Evolutionary conservation across 148 eudicot species (phyloP), one percentile per base, ranked within the genome.

Genomic region (Rhododendron griersonianum): DNA sequence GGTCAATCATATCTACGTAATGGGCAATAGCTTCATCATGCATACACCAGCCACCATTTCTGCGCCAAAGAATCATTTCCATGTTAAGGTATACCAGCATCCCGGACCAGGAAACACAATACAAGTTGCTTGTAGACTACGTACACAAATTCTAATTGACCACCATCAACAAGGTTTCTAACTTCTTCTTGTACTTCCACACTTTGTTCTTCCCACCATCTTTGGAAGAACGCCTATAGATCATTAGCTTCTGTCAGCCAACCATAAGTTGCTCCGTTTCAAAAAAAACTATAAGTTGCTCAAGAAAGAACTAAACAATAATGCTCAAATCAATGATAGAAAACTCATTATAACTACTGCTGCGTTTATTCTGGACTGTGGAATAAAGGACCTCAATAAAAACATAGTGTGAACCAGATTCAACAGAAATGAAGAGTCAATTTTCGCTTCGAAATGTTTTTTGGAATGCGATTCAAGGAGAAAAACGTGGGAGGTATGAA

Each of bases 41-140:
- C 99, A 96, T 95, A 80, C 91, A 91, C 99, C 99, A 96, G 44
- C 99, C 99, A 78, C 99, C 99, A 86, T 96, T 96, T 85, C 98
- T 96, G 88, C 41, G 69, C 1, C 83, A 86, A 87, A 86, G 25
- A 67, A 16, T 44, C 21, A 86, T 76, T 71, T 83, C 77, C 41
- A 87, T 44, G 41, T 78, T 13, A 28, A 73, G 44, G 37, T 30
- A 65, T 55, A 75, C 30, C 77, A 67, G 55, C 6, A 28, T 82
- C 25, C 82, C 33, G 15, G n/a, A 14, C 53, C 11, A 79, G 59
- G 55, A 71, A 25, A 82, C 10, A 51, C 63, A 78, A 53, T 45
- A 63, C 7, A 83, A 82, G 87, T 80, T 33, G 2, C 33, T 55
- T 37, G 80, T 2, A 69, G 81, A 79, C 73, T 73, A 33, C 87